A percentile compares a stretch with the other conserved stretches of the same genome.
phyloP scores from a whole-genome alignment of 164 flowering plant genomes.

The Echeveria elegans region DNA sequence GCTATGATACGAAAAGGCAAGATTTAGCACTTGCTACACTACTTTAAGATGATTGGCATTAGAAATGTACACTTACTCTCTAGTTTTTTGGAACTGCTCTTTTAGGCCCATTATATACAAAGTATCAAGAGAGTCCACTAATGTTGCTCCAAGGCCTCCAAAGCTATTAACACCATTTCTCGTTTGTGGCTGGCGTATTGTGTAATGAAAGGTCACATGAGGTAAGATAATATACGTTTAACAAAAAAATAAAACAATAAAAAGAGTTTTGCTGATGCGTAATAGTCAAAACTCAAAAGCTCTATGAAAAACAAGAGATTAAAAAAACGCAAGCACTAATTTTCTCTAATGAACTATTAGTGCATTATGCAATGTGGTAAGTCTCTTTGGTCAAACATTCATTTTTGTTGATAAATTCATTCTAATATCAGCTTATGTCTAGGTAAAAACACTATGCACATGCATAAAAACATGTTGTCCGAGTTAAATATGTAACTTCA shows the following conservation, averaged over 20 bases:
- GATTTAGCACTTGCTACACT: neutral
- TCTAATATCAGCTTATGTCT: no score
- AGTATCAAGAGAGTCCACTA: conserved; percentile 90
- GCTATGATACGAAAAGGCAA: neutral
- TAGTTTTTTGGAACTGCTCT: conserved; percentile 82
- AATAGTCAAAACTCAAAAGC: neutral
- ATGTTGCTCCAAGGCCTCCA: conserved; percentile 99
- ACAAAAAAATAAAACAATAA: no score
- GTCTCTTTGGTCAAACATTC: neutral
- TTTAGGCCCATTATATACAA: conserved; percentile 89
- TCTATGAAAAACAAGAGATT: neutral
- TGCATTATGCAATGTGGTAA: neutral
- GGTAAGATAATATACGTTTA: neutral
- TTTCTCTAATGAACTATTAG: neutral
- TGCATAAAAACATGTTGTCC: no score
- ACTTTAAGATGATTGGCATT: neutral
- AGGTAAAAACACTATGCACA: no score
- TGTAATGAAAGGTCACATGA: neutral
- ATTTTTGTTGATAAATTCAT: no score
- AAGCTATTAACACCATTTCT: conserved; percentile 85
- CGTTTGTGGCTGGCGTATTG: conserved; percentile 63
- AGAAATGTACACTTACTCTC: conserved; percentile 58
- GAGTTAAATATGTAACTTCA: no score
- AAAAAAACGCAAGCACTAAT: neutral
- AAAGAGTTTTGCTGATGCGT: neutral